Base-by-base conservation (phyloP, 805 yeast genomes). In the Saccharomycopsis fodiens region DNA sequence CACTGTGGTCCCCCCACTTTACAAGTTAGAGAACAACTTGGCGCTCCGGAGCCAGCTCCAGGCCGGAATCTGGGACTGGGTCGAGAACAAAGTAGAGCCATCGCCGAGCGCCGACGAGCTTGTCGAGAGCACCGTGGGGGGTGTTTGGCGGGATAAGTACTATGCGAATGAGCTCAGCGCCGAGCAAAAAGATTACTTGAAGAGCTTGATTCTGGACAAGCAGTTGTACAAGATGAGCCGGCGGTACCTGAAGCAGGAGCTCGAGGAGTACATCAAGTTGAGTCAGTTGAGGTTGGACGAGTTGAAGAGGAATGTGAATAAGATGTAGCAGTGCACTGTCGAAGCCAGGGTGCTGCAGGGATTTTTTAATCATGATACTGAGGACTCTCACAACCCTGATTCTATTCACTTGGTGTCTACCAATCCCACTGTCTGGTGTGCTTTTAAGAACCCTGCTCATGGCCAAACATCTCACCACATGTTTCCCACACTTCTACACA, bases 41-140 rank as follows among this genome's bases (percentile, higher is more conserved):
- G 30, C 39, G 7, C 41, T 46, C 31, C 36, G 50, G 1, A 46
- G 36, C 35, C 50, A 49, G 29, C 38, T 47, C 16, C 47, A 46
- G 20, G 19, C 42, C 12, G 45, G 44, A 13, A 30, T 49, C 17
- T 49, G 52, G 52, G 52, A 49, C 19, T 49, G 52, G 52, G 38
- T 49, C 4, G 52, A 49, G 20, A 19, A 32, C 10, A 42, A 44
- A 22, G 6, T 25, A 10, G 10, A 6, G 6, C 29, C 29, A 7
- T 6, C 10, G 10, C 7, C 39, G 10, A 22, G 16, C 15, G 22
- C 21, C 16, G 30, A 10, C 2, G 42, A 43, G 3, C n/a, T 5
- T 15, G 15, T 10, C 10, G 38, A 38, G 4, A 20, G 19, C 6
- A 16, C 17, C 12, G 3, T 40, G 3, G 44, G 30, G 6, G 19